Evolutionary conservation across 2,329 filamentous ascomycete species (phyloP), one percentile per base, ranked within the genome.

Genomic region (Aspergillus sp.): DNA sequence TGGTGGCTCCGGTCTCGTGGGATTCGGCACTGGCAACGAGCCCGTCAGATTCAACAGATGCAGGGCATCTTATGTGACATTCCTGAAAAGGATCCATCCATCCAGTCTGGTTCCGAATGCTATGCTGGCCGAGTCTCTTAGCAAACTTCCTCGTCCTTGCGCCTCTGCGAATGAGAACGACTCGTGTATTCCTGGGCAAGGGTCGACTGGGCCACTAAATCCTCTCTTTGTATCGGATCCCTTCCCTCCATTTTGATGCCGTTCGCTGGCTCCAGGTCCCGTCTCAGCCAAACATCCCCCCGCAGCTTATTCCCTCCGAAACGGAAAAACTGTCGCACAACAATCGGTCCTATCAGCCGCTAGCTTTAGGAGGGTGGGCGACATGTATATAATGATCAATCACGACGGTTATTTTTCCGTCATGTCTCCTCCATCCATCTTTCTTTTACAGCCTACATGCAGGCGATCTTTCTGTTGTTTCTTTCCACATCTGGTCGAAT

Each of bases 191-290:
- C n/a, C 29, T 39, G 45, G 36, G 53, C 39, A 18, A 18, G 20
- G 14, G 53, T 55, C 47, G 53, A 18, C 53, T 55, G n/a, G 31
- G 45, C 53, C 53, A 55, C 53, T 52, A 36, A 22, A 20, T 32
- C 18, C 20, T 11, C 24, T 54, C 47, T 49, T 54, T 46, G 42
- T 54, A 46, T 54, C 42, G 4, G n/a, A 32, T 55, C 31, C 26
- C 24, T 46, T 55, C 39, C 9, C 11, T 36, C 16, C 45, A 9
- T 10, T 54, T 31, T 55, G 18, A 50, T n/a, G 42, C 16, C 42
- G 6, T 46, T 46, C 16, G 18, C 42, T 46, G 16, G 42, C 10
- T 36, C 32, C 42, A 18, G 42, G 26, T 55, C 53, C 20, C 22
- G 16, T n/a, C 24, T 29, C 22, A 32, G n/a, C 51, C 36, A 53